These are phyloP conservation scores for Nannizzia gypsea DNA, from an alignment of 2,329 filamentous ascomycete species.

Conservation along the genomic window DNA sequence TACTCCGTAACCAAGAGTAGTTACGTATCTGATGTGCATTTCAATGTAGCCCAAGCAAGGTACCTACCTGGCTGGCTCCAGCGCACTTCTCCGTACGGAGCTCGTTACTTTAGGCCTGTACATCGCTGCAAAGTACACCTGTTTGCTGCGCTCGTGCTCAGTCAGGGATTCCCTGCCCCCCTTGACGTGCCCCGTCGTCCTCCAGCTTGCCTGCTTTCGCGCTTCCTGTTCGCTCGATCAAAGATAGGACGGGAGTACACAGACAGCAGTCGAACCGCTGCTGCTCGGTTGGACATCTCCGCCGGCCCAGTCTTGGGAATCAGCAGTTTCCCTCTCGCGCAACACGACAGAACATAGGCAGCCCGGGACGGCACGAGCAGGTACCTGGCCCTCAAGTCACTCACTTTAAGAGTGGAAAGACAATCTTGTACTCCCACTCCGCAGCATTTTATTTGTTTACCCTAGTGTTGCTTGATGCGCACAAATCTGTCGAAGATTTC, in stretches of 20 bases:
- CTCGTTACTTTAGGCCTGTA: not conserved
- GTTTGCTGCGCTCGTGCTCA: slow-evolving; percentile 1
- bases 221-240: not conserved
- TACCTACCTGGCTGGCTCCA: not conserved
- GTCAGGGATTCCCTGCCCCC: not conserved
- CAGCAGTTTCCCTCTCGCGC: not conserved
- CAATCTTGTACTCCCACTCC: not conserved
- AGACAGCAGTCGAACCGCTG: too few relatives aligned
- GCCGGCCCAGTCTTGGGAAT: too few relatives aligned
- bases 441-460: not conserved
- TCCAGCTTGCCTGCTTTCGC: not conserved
- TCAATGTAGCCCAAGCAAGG: not conserved
- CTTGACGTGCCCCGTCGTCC: not conserved
- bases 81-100: too few relatives aligned
- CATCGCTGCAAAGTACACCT: slow-evolving; percentile 2
- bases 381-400: not conserved
- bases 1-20: not conserved
- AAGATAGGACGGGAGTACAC: too few relatives aligned
- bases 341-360: not conserved
- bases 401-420: not conserved
- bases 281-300: too few relatives aligned
- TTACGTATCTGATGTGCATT: not conserved
- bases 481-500: not conserved
- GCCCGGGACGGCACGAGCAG: not conserved
- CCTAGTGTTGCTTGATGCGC: not conserved